Base-by-base conservation (phyloP, 148 eudicot genomes). In the Vaccinium myrtillus region DNA sequence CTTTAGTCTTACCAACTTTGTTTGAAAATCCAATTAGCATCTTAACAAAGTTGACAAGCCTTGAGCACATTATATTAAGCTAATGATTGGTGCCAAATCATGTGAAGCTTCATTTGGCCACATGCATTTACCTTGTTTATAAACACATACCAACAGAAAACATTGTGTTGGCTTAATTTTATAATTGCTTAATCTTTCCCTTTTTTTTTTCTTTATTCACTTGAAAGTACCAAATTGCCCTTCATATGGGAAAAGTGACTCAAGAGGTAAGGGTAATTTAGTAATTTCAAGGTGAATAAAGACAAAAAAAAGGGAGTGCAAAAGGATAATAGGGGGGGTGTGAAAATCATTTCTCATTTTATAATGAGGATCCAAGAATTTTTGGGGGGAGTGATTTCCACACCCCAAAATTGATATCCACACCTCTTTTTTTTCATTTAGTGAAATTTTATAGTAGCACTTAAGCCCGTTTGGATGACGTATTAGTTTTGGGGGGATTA, bases 51-150 rank as follows among this genome's bases (percentile, higher is more conserved):
- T 78, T 78, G 63, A 12, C 59, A 51, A n/a, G 81, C 3, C 21
- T 78, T 50, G 43, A 2, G 53, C 27, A 49, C 25, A 46, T 76
- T 21, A 21, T 48, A 76, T 49, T 49, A 49, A 49, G 25, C 30
- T 25, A 78, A 39, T 53, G 39, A 25, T 78, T 51, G 61, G 19
- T 50, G n/a, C n/a, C 81, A 14, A 78, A 78, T 78, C 81, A 78
- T 53, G 63, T 53, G 43, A 16, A 78, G 39, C 27, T 77, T 23
- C 61, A 53, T 78, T 39, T 25, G 8, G 15, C 15, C 18, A 49
- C 43, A 19, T 77, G 36, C 61, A 55, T 13, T 21, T 25, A 27
- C 19, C 43, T 78, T 53, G 43, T 4, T 55, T 55, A 78, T 50
- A 27, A 49, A 30, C 59, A n/a, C 19, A 15, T 11, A 43, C 11